Percentiles rank a stretch among this genome's conserved stretches.
Conservation (phyloP, 2,329 filamentous ascomycete genomes). For the Tolypocladium album region DNA sequence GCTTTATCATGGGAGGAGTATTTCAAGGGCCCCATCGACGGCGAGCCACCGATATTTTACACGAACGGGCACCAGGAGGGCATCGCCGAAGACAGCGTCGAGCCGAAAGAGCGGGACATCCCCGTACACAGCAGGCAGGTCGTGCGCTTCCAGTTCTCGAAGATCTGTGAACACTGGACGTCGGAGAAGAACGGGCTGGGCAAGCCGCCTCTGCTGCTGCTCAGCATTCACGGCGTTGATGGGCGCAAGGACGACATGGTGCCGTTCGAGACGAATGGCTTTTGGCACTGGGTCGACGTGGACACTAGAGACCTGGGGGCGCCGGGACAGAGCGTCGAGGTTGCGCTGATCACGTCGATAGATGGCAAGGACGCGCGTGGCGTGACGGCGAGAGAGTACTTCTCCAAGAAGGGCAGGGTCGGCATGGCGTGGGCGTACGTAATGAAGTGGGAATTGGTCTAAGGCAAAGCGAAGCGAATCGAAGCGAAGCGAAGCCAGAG, state of each 20-base stretch:
- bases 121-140: slow-evolving; percentile 42
- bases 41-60: slow-evolving; percentile 37
- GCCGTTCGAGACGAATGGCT: slow-evolving; percentile 67
- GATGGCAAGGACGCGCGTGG: slow-evolving; percentile 36
- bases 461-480: background rate
- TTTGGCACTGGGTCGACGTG: slow-evolving; percentile 75
- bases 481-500: background rate
- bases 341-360: slow-evolving; percentile 48
- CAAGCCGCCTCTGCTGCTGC: slow-evolving; percentile 56
- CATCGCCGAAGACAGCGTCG: slow-evolving; percentile 46
- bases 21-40: slow-evolving; percentile 47
- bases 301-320: slow-evolving; percentile 52
- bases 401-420: slow-evolving; percentile 29
- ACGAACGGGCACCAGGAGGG: slow-evolving; percentile 36
- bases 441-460: slow-evolving; percentile 39
- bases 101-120: slow-evolving; percentile 42
- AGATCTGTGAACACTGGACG: slow-evolving; percentile 75
- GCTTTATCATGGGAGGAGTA: slow-evolving; percentile 73
- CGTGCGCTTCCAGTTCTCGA: slow-evolving; percentile 71
- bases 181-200: slow-evolving; percentile 56
- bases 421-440: slow-evolving; percentile 34
- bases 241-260: slow-evolving; percentile 58
- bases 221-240: slow-evolving; percentile 55
- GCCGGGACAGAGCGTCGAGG: slow-evolving; percentile 55
- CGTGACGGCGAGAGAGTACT: slow-evolving; percentile 35